Percentiles rank a stretch among this genome's conserved stretches.
These are phyloP conservation scores for Aegilops tauschii DNA, from an alignment of 176 grass and related monocot species.

Conservation along the genomic window DNA sequence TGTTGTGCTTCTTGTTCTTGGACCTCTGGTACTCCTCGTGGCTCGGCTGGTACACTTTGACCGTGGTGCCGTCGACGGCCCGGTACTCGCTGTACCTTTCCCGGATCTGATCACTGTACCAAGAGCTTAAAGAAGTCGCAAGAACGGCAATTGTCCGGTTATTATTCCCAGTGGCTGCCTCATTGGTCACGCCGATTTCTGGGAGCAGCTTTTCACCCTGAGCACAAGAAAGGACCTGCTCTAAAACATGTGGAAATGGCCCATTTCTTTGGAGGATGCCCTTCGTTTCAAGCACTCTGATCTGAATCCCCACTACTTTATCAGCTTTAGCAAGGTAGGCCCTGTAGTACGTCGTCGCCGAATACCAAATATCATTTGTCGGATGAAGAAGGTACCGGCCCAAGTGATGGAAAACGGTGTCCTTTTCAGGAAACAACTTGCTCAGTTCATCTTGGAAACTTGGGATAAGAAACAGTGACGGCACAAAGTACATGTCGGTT, in stretches of 20 bases:
- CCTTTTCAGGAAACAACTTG: conserved; percentile 66
- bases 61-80: conserved; percentile 40
- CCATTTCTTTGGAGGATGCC: conserved; percentile 51
- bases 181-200: conserved; percentile 21
- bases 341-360: conserved; percentile 53
- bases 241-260: conserved; percentile 43
- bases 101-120: conserved; percentile 57
- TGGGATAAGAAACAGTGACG: conserved; percentile 60
- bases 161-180: conserved; percentile 25
- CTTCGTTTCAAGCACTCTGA: conserved; percentile 45
- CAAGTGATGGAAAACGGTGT: conserved; percentile 73
- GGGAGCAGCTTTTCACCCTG: conserved; percentile 55
- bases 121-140: conserved; percentile 52
- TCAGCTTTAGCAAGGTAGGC: conserved; percentile 53
- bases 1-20: conserved; percentile 58
- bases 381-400: conserved; percentile 74
- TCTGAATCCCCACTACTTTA: conserved; percentile 61
- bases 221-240: conserved; percentile 66
- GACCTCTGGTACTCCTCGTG: conserved; percentile 59
- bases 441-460: conserved; percentile 51
- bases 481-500: conserved; percentile 67
- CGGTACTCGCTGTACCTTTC: conserved; percentile 45
- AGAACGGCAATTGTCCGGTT: conserved; percentile 40
- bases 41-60: conserved; percentile 59
- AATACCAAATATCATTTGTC: conserved; percentile 56